Percentiles rank a stretch among this genome's conserved stretches.
These are phyloP conservation scores for Heliocybe sulcata DNA, from an alignment of 1,284 basidiomycete species.

Conservation along the genomic window DNA sequence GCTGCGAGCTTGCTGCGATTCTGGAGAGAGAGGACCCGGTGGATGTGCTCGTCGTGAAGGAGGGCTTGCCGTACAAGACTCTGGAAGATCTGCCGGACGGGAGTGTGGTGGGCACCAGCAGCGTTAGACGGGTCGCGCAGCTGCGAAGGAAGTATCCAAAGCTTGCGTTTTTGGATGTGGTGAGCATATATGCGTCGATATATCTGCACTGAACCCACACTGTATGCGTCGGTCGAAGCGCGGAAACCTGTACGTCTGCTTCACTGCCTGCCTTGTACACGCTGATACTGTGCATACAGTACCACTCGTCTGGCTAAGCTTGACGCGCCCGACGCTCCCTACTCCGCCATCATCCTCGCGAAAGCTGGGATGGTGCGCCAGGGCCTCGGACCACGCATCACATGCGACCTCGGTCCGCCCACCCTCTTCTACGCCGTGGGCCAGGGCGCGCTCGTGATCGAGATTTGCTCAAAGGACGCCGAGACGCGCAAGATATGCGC, in stretches of 20 bases:
- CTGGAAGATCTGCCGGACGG: slow-evolving; percentile 86
- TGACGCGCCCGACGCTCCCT: slow-evolving; percentile 80
- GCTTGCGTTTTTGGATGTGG: slow-evolving; percentile 85
- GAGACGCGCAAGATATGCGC: slow-evolving; percentile 58
- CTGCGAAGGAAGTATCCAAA: slow-evolving; percentile 75
- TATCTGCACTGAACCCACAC: slow-evolving; percentile 7
- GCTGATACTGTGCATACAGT: slow-evolving; percentile 27
- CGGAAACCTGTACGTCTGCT: slow-evolving; percentile 64
- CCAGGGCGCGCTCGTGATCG: slow-evolving; percentile 89
- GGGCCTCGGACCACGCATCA: slow-evolving; percentile 73
- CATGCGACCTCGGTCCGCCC: slow-evolving; percentile 70
- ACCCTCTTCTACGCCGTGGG: slow-evolving; percentile 87
- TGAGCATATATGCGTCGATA: slow-evolving; percentile 35
- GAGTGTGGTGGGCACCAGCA: slow-evolving; percentile 90
- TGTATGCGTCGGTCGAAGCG: slow-evolving; percentile 35
- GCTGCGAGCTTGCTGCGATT: slow-evolving; percentile 84
- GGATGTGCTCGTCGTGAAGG: slow-evolving; percentile 86
- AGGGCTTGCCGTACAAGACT: slow-evolving; percentile 64
- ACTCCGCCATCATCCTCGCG: slow-evolving; percentile 88
- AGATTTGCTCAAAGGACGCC: slow-evolving; percentile 73
- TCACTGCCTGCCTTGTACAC: slow-evolving; percentile 4
- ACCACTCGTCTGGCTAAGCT: slow-evolving; percentile 90
- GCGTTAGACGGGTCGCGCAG: slow-evolving; percentile 90
- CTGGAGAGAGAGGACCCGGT: slow-evolving; percentile 85
- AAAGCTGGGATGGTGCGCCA: slow-evolving; percentile 90